A percentile compares a stretch with the other conserved stretches of the same genome.
phyloP scores from a whole-genome alignment of 2,329 filamentous ascomycete genomes.

The Blastomyces gilchristii region DNA sequence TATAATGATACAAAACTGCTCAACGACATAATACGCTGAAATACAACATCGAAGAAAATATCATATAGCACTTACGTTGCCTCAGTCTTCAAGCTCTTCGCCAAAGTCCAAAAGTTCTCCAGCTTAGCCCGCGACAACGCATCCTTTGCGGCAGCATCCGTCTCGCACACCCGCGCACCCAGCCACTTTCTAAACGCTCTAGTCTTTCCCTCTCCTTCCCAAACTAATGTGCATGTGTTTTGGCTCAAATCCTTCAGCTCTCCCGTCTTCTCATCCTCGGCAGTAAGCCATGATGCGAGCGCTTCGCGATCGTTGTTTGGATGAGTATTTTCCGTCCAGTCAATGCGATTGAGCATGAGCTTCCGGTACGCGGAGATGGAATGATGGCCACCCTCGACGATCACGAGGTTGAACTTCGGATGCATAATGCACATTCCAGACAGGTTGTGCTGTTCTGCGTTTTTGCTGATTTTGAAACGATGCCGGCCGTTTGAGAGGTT shows the following conservation, averaged over 20 bases:
- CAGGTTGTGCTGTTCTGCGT: conserved; percentile 78
- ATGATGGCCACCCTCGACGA: conserved; percentile 83
- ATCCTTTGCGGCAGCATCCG: conserved; percentile 78
- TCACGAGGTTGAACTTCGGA: conserved; percentile 75
- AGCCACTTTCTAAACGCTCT: conserved; percentile 79
- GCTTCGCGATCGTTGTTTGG: conserved; percentile 53
- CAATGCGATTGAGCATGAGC: conserved; percentile 83
- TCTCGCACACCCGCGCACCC: conserved; percentile 75
- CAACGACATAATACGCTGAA: not conserved
- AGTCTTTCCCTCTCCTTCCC: conserved; percentile 78
- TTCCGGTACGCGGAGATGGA: conserved; percentile 80
- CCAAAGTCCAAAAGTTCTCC: conserved; percentile 89
- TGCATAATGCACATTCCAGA: conserved; percentile 89
- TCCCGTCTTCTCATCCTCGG: conserved; percentile 62
- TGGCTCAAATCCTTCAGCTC: conserved; percentile 67
- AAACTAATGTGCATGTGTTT: conserved; percentile 76
- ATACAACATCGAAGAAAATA: not conserved
- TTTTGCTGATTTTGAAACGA: conserved; percentile 83
- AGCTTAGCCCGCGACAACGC: conserved; percentile 70
- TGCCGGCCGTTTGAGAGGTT: conserved; percentile 88
- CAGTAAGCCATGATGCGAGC: conserved; percentile 62
- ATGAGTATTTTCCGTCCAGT: conserved; percentile 83
- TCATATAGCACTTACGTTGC: not conserved
- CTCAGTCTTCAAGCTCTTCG: conserved; percentile 52
- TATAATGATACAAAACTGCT: not conserved